Evolutionary conservation across 352 stramenopile genomes (phyloP).

Genomic region (Phytophthora chlamydospora): DNA sequence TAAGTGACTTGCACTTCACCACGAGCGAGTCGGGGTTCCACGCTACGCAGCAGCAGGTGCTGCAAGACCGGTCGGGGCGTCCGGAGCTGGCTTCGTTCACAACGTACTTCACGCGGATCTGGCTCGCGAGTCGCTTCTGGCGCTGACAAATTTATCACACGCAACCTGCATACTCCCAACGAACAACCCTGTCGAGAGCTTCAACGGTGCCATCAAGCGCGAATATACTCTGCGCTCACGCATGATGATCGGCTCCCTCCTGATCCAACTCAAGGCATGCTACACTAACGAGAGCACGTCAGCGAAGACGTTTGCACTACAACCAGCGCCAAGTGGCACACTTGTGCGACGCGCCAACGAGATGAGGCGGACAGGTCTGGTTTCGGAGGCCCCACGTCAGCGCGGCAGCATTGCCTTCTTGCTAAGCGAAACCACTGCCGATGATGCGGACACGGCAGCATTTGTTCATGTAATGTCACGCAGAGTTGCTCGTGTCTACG

Average conservation of each 20-base stretch:
- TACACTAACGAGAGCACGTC: not conserved
- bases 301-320: not conserved
- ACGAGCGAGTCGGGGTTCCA: not conserved
- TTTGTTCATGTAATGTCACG: too few relatives aligned
- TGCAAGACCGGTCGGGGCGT: not conserved
- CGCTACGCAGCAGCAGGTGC: not conserved
- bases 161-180: slow-evolving; percentile 21
- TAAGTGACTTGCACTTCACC: slow-evolving; percentile 15
- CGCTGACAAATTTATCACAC: slow-evolving; percentile 22
- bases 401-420: slow-evolving; percentile 4
- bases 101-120: slow-evolving; percentile 1
- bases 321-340: not conserved
- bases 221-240: slow-evolving; percentile 26
- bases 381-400: not conserved
- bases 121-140: slow-evolving; percentile 10
- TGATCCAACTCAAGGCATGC: slow-evolving; percentile 6
- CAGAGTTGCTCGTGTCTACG: not conserved
- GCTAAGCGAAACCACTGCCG: not conserved
- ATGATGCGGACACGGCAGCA: too few relatives aligned
- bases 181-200: slow-evolving; percentile 37
- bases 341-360: slow-evolving; percentile 2
- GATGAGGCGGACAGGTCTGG: slow-evolving; percentile 1
- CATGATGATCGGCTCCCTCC: slow-evolving; percentile 7
- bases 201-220: slow-evolving; percentile 30
- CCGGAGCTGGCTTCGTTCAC: not conserved